A percentile compares a stretch with the other conserved stretches of the same genome.
Evolutionary conservation across 352 stramenopile species (phyloP).

Genomic region (Phytophthora hybrid): DNA sequence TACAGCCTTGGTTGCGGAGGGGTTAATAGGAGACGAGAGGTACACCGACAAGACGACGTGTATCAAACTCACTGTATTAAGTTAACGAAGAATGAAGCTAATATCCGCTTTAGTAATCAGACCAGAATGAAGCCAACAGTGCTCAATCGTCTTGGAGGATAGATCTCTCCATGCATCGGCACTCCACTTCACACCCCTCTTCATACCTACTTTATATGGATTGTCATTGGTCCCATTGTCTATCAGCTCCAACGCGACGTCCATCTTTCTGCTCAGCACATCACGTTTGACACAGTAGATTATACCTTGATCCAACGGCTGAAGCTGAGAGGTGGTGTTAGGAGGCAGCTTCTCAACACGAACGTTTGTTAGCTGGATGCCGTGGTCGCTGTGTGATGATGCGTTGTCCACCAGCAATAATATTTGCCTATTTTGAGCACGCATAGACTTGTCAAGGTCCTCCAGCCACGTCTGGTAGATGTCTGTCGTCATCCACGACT

Average conservation of each 20-base stretch:
- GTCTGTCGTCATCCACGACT: constrained; percentile 14
- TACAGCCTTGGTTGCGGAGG: no score
- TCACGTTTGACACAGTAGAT: constrained; percentile 17
- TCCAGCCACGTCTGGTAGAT: constrained; percentile 9
- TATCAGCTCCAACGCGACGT: constrained; percentile 13
- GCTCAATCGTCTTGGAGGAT: constrained; percentile 8
- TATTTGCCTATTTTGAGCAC: background rate
- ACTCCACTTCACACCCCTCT: constrained; percentile 5
- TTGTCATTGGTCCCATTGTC: constrained; percentile 4
- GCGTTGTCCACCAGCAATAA: constrained; percentile 12
- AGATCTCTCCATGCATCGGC: constrained; percentile 5
- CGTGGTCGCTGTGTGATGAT: constrained; percentile 9
- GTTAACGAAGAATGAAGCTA: constrained; percentile 8
- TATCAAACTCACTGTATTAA: constrained; percentile 4
- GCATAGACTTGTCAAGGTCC: constrained; percentile 11
- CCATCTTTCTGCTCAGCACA: constrained; percentile 12
- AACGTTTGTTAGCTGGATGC: constrained; percentile 9
- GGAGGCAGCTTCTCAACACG: background rate
- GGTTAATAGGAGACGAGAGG: no score
- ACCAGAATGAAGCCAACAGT: constrained; percentile 20
- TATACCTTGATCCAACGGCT: constrained; percentile 19
- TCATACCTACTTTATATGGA: constrained; percentile 6
- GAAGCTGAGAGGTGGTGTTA: constrained; percentile 17
- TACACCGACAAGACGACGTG: no score
- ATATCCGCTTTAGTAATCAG: constrained; percentile 10